Base-by-base conservation (phyloP, 1,284 basidiomycete genomes). In the Tylopilus sp. region DNA sequence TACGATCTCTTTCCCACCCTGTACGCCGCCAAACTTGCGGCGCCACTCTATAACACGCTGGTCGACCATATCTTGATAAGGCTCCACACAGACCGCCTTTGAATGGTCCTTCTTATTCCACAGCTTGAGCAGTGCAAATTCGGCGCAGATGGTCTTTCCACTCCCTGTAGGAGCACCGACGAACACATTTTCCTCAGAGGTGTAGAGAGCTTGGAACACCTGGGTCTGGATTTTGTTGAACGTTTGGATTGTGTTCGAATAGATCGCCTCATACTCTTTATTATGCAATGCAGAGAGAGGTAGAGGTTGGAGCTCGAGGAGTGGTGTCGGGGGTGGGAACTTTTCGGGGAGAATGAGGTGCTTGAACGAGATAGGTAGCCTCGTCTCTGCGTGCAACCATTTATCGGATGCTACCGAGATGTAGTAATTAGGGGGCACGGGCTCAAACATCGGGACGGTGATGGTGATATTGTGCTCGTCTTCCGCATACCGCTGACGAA, bases 221-320 rank as follows among this genome's bases (percentile, higher is more conserved):
- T 99, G 97, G 0, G 94, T 99, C 68, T 99, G 97, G 57, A 98
- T 97, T 73, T 97, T 98, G 81, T 99, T 99, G 78, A 98, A 97
- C 1, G 79, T 82, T 53, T 83, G 75, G 55, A 96, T 86, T 0
- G 79, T 79, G 15, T 78, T 79, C 0, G 84, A 79, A 68, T 97
- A 99, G 37, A 97, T 81, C 5, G 76, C 74, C 65, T 98, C 91
- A 56, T 88, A 97, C 52, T 92, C 90, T 63, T 85, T 82, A 76
- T 95, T 96, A 70, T 96, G 92, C 3, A 99, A 75, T 1, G 93
- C 94, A 0, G 90, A 84, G 8, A 97, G 76, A 0, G 96, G 95
- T 0, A 97, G 81, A 1, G 89, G 75, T 67, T 99, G 96, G 9
- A 99, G 81, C 56, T 98, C 95, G 41, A 99, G 86, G 16, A 99